phyloP scores from a whole-genome alignment of 768 basidiomycete genomes.

The Calocera cornea region DNA sequence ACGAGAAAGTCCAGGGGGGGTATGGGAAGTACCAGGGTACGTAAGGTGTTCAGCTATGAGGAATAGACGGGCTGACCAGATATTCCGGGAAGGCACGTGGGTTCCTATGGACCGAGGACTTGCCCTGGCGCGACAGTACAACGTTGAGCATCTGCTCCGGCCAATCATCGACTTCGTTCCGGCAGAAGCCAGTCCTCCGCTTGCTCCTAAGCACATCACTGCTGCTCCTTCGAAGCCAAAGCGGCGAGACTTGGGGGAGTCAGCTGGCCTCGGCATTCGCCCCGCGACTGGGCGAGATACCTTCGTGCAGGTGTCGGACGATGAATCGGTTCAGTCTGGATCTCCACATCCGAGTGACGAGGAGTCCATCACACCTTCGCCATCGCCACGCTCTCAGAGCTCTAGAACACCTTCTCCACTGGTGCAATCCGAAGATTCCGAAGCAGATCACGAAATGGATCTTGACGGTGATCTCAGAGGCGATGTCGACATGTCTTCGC shows the following conservation, averaged over 20 bases:
- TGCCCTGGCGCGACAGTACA: conserved; percentile 77
- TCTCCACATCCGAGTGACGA: conserved; percentile 53
- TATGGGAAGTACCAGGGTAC: conserved; percentile 99
- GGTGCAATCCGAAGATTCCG: not conserved
- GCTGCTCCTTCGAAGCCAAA: conserved; percentile 38
- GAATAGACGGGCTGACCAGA: not conserved
- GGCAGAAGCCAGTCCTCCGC: conserved; percentile 65
- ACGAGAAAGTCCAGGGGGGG: conserved; percentile 98
- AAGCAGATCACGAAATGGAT: conserved; percentile 4
- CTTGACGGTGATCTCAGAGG: not conserved
- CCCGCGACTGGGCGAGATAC: not conserved
- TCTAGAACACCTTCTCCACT: conserved; percentile 93
- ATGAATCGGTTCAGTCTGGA: conserved; percentile 9
- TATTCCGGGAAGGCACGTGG: conserved; percentile 67
- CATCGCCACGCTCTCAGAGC: conserved; percentile 70
- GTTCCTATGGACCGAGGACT: conserved; percentile 89
- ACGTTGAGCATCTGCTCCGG: conserved; percentile 70
- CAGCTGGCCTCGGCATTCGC: conserved; percentile 6
- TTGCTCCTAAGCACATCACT: conserved; percentile 91
- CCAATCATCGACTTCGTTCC: conserved; percentile 93
- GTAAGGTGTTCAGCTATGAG: conserved; percentile 13
- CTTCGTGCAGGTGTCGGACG: not conserved
- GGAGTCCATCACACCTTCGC: conserved; percentile 80
- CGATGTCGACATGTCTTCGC: not conserved
- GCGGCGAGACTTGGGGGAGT: conserved; percentile 17